Evolutionary conservation across 371 early-diverging fungal genomes (phyloP).

Genomic region (Pancytospora philotis): DNA sequence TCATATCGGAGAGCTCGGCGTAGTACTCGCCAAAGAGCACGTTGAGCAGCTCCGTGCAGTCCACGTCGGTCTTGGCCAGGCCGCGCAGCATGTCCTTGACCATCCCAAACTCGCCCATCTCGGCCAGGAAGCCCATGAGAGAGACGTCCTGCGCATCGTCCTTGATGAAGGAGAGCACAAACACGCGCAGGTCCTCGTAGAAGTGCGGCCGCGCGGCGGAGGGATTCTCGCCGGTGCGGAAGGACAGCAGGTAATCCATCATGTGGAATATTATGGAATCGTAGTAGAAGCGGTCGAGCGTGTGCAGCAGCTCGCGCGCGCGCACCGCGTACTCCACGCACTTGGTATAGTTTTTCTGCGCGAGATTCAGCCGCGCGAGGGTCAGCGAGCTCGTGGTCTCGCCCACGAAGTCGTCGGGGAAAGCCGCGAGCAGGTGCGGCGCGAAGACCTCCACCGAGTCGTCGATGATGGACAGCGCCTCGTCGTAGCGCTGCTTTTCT

Average conservation of each 20-base stretch:
- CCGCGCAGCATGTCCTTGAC: constrained; percentile 6
- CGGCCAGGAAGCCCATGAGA: constrained; percentile 29
- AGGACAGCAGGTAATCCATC: constrained; percentile 6
- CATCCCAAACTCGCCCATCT: constrained; percentile 19
- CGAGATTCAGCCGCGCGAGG: constrained; percentile 30
- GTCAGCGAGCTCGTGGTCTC: background rate
- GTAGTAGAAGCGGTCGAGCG: constrained; percentile 21
- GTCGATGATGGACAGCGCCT: constrained; percentile 2
- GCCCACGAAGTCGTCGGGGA: background rate
- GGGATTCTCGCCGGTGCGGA: background rate
- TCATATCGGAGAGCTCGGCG: background rate
- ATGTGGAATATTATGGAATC: constrained; percentile 28
- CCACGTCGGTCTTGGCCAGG: background rate
- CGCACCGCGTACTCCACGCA: constrained; percentile 27
- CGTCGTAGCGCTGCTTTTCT: background rate
- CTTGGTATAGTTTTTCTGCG: constrained; percentile 20
- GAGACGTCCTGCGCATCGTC: constrained; percentile 9
- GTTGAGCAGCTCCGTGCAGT: background rate
- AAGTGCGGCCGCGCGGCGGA: background rate
- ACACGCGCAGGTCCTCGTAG: background rate
- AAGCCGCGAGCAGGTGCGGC: background rate
- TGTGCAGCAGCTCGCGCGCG: constrained; percentile 23
- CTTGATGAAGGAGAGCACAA: constrained; percentile 21
- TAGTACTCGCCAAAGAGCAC: background rate
- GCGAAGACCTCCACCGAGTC: constrained; percentile 2